Evolutionary conservation across 2,329 filamentous ascomycete genomes (phyloP).

Genomic region (Gyromitra esculenta): DNA sequence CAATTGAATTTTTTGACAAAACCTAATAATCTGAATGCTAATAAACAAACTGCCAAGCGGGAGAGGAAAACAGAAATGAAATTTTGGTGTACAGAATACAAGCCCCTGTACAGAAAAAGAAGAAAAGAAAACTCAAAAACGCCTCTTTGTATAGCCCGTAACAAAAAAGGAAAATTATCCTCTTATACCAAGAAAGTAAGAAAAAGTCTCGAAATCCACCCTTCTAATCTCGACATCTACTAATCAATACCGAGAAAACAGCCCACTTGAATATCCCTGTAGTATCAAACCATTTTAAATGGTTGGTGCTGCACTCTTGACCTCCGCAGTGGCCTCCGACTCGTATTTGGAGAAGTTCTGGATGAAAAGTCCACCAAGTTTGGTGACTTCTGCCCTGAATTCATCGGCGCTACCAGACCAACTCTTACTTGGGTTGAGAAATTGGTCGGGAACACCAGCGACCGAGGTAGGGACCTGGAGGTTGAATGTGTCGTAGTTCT

Average conservation of each 20-base stretch:
- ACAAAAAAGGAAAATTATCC: conserved; percentile 37
- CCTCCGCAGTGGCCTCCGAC: conserved; percentile 81
- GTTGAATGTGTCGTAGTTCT: conserved; percentile 97
- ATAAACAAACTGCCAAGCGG: conserved; percentile 40
- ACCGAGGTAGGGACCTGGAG: conserved; percentile 93
- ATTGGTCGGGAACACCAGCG: conserved; percentile 85
- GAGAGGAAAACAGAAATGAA: conserved; percentile 33
- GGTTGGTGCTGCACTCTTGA: conserved; percentile 72
- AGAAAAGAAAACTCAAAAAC: conserved; percentile 51
- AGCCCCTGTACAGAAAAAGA: conserved; percentile 42
- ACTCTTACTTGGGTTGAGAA: conserved; percentile 79
- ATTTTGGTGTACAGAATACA: conserved; percentile 44
- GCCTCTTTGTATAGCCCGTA: conserved; percentile 54
- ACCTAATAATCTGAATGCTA: conserved; percentile 39
- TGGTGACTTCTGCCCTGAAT: conserved; percentile 88
- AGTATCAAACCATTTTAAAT: conserved; percentile 44
- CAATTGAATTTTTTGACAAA: conserved; percentile 31
- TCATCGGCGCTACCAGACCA: conserved; percentile 66
- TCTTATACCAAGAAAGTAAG: conserved; percentile 43
- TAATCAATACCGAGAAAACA: conserved; percentile 20
- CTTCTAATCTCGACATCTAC: conserved; percentile 52
- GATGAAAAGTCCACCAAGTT: conserved; percentile 87
- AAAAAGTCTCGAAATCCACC: conserved; percentile 52
- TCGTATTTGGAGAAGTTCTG: conserved; percentile 99
- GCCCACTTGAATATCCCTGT: conserved; percentile 15